phyloP scores from a whole-genome alignment of 352 stramenopile genomes.

The Globisporangium splendens region DNA sequence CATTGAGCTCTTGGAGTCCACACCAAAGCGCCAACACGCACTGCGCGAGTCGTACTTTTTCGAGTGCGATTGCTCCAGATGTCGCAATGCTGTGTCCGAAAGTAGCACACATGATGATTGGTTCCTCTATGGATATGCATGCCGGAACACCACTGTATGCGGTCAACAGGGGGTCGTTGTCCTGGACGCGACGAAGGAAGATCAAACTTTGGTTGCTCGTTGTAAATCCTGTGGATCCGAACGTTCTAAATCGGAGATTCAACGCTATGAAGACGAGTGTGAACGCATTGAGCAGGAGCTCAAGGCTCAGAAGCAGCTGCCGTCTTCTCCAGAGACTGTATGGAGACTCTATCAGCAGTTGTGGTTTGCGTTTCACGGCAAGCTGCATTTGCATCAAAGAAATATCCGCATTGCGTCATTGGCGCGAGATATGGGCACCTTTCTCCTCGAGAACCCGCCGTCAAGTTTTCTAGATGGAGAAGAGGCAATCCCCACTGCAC shows the following conservation, averaged over 20 bases:
- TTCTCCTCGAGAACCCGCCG: conserved; percentile 16
- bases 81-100: conserved; percentile 5
- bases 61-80: conserved; percentile 43
- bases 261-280: conserved; percentile 15
- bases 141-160: conserved; percentile 15
- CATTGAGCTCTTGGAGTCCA: conserved; percentile 59
- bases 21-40: conserved; percentile 21
- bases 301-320: neutral
- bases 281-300: conserved; percentile 8
- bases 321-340: conserved; percentile 3
- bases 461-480: neutral
- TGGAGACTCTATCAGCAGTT: conserved; percentile 27
- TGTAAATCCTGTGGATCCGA: conserved; percentile 25
- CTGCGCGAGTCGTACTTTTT: conserved; percentile 72
- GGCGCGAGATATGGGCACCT: conserved; percentile 38
- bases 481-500: conserved; percentile 4
- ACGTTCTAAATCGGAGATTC: conserved; percentile 8
- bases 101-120: conserved; percentile 23
- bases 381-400: conserved; percentile 26
- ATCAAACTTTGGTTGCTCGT: neutral
- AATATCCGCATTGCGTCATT: conserved; percentile 27
- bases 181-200: neutral
- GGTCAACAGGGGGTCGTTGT: conserved; percentile 16
- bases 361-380: conserved; percentile 17
- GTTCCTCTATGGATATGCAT: conserved; percentile 39